Percentiles rank a stretch among this genome's conserved stretches.
These are phyloP conservation scores for Hortiboletus campestris DNA, from an alignment of 768 basidiomycete species.

Conservation along the genomic window DNA sequence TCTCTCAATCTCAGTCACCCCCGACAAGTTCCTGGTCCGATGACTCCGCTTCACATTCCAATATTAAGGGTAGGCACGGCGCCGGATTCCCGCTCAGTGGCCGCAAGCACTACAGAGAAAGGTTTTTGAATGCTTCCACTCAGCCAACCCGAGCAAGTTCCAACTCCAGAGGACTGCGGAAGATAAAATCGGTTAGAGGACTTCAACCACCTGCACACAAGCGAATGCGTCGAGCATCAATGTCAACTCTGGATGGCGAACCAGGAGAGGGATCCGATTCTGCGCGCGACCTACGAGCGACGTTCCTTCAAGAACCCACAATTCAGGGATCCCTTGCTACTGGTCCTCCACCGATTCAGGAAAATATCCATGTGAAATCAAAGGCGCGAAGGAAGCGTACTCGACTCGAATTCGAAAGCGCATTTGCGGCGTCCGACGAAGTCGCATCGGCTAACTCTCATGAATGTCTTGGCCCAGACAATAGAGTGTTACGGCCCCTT, in stretches of 20 bases:
- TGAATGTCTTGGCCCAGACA: constrained; percentile 18
- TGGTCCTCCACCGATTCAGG: not conserved
- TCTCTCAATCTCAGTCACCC: not conserved
- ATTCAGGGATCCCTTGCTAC: not conserved
- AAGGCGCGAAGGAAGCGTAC: constrained; percentile 17
- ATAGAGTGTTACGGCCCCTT: constrained; percentile 21
- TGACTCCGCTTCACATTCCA: not conserved
- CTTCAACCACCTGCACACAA: constrained; percentile 7
- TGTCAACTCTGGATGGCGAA: not conserved
- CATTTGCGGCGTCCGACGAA: not conserved
- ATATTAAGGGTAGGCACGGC: not conserved
- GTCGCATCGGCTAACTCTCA: not conserved
- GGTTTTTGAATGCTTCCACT: not conserved
- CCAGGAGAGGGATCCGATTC: not conserved
- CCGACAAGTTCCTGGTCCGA: not conserved
- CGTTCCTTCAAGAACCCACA: not conserved
- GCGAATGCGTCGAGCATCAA: constrained; percentile 11
- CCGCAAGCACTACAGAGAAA: not conserved
- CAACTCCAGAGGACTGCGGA: not conserved
- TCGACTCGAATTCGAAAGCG: constrained; percentile 18
- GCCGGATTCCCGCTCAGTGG: not conserved
- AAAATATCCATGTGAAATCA: not conserved
- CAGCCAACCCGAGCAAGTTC: not conserved
- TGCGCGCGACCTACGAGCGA: not conserved
- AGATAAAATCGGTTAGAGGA: not conserved